Base-by-base conservation (phyloP, 2,329 filamentous ascomycete species). In the Ceratocystis ficicola region DNA sequence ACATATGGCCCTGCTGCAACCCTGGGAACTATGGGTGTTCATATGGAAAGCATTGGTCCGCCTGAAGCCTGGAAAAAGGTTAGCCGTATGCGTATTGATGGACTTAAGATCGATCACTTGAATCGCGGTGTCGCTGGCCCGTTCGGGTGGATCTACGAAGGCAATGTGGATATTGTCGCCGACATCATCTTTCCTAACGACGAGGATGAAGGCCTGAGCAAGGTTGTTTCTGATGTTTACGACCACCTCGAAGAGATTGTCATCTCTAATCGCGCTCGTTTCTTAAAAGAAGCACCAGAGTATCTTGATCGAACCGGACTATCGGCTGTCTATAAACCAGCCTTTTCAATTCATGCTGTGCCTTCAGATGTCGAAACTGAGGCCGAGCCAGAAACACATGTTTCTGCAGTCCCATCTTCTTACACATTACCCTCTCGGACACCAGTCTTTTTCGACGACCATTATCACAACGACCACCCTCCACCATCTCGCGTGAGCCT, bases 61-160 rank as follows among this genome's bases (percentile, higher is more conserved):
- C 64, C 64, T 4, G 84, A 84, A 67, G 86, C 86, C 0, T 99
- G 93, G 93, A 96, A 97, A 76, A 97, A 96, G 75, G 92, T 96
- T 70, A 96, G 87, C 72, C 84, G 94, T 28, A 84, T 97, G 67
- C 85, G 94, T 4, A 95, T 99, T 67, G 94, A 99, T 72, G 91
- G 88, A 0, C 81, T 99, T 8, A 95, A 88, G 73, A 96, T 99
- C 65, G 94, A 97, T 71, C 94, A 99, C 74, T 81, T 99, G 8
- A 99, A 99, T 73, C 85, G 91, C 52, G 92, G 92, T 28, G 90
- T 96, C 20, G 86, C 94, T 68, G 94, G 94, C 0, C 92, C 93
- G 0, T 96, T 99, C 74, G 92, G 90, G 2, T 99, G 94, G 94
- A 99, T 99, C 64, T 89, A 95, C 70, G 90, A 97, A 76, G 94